Percentiles rank a stretch among this genome's conserved stretches.
These are phyloP conservation scores for Nannizziopsis arthrosporioides DNA, from an alignment of 2,329 filamentous ascomycete genomes.

Conservation along the genomic window DNA sequence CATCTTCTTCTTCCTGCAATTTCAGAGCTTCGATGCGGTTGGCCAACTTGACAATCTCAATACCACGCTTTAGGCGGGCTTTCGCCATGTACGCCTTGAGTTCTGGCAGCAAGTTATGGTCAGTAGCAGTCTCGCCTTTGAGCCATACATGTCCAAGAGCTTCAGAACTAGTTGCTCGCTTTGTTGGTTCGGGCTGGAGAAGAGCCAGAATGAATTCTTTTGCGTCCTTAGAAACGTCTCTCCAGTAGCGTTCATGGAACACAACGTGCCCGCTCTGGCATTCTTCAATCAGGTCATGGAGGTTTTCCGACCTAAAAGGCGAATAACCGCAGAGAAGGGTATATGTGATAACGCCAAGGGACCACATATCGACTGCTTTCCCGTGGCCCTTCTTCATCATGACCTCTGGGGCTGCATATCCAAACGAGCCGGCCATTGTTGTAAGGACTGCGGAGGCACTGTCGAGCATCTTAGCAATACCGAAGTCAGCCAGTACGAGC, in stretches of 20 bases:
- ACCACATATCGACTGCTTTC: slow-evolving; percentile 99
- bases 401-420: slow-evolving; percentile 93
- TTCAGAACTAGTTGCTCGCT: slow-evolving; percentile 67
- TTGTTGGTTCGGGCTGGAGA: slow-evolving; percentile 64
- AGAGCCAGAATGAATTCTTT: slow-evolving; percentile 85
- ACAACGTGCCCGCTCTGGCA: slow-evolving; percentile 72
- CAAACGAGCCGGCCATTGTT: slow-evolving; percentile 97
- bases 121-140: slow-evolving; percentile 77
- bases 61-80: slow-evolving; percentile 79
- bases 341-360: slow-evolving; percentile 95
- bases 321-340: slow-evolving; percentile 96
- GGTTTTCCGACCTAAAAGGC: slow-evolving; percentile 88
- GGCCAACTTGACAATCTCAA: slow-evolving; percentile 89
- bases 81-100: slow-evolving; percentile 89
- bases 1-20: slow-evolving; percentile 79
- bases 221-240: slow-evolving; percentile 86
- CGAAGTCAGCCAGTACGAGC: slow-evolving; percentile 90
- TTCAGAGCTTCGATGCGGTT: slow-evolving; percentile 93
- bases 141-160: slow-evolving; percentile 79
- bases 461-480: slow-evolving; percentile 96
- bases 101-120: slow-evolving; percentile 95
- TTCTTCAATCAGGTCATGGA: slow-evolving; percentile 88
- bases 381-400: slow-evolving; percentile 97
- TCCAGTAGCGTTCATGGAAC: slow-evolving; percentile 98
- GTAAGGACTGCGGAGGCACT: slow-evolving; percentile 82